Evolutionary conservation across 2,329 filamentous ascomycete genomes (phyloP).

Genomic region (Colletotrichum sansevieriae): DNA sequence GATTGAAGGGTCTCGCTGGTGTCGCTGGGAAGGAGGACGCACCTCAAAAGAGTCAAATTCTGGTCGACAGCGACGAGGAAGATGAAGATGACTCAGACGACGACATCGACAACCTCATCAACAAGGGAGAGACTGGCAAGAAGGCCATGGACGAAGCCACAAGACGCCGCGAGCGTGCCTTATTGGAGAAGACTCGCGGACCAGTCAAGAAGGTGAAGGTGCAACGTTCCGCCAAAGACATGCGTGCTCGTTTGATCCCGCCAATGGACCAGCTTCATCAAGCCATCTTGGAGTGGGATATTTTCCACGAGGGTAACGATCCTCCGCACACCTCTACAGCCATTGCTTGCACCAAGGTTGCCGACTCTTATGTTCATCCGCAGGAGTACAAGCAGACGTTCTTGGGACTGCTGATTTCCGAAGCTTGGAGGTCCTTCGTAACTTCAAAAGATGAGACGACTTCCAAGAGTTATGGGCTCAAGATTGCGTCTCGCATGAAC

Average conservation of each 20-base stretch:
- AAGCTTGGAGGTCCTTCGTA: conserved; percentile 96
- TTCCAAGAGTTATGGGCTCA: conserved; percentile 86
- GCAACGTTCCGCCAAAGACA: conserved; percentile 87
- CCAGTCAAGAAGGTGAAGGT: conserved; percentile 89
- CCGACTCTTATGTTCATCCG: conserved; percentile 81
- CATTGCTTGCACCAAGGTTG: conserved; percentile 77
- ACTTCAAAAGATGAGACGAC: conserved; percentile 89
- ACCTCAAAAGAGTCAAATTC: conserved; percentile 83
- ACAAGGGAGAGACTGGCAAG: conserved; percentile 59
- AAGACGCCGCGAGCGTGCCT: conserved; percentile 57
- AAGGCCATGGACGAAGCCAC: conserved; percentile 65
- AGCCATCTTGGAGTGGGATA: conserved; percentile 92
- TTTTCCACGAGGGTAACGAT: conserved; percentile 89
- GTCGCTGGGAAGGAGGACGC: conserved; percentile 84
- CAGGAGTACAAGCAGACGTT: conserved; percentile 89
- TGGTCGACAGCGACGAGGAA: conserved; percentile 84
- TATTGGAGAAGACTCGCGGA: conserved; percentile 70
- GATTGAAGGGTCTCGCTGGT: conserved; percentile 76
- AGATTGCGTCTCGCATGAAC: conserved; percentile 86
- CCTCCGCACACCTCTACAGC: conserved; percentile 77
- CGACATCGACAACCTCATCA: conserved; percentile 61
- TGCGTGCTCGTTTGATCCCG: conserved; percentile 91
- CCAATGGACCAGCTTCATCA: conserved; percentile 88
- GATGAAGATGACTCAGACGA: conserved; percentile 69
- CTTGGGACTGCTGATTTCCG: conserved; percentile 87